Conservation (phyloP, 768 basidiomycete species). For the Agaricus sinodeliciosus region DNA sequence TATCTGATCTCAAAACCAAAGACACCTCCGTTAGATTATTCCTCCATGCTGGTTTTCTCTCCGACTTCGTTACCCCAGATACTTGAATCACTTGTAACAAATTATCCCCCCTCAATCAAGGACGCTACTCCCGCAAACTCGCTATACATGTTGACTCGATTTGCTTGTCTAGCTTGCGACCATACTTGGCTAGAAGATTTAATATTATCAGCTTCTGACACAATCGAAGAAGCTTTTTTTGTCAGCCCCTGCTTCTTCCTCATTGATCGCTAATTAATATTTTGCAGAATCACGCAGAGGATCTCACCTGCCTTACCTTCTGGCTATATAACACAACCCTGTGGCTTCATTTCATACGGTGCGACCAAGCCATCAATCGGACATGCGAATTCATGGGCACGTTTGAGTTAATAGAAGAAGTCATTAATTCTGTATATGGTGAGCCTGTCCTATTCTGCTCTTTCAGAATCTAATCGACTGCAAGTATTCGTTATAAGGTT, state of each 20-base stretch:
- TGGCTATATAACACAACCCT: constrained; percentile 92
- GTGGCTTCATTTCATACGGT: constrained; percentile 87
- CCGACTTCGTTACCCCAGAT: constrained; percentile 71
- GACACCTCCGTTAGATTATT: constrained; percentile 72
- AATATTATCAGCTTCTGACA: constrained; percentile 83
- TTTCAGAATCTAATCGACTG: background rate
- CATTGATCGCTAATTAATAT: constrained; percentile 1
- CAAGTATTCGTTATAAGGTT: constrained; percentile 93
- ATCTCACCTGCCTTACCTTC: constrained; percentile 81
- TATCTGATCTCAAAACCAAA: constrained; percentile 24
- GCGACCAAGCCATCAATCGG: constrained; percentile 70
- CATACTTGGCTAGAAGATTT: constrained; percentile 91
- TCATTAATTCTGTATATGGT: constrained; percentile 95
- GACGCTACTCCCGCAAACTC: constrained; percentile 87
- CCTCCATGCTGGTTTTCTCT: constrained; percentile 92
- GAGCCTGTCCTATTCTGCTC: constrained; percentile 12
- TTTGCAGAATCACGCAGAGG: constrained; percentile 70
- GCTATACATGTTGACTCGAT: constrained; percentile 85
- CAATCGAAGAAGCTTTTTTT: constrained; percentile 88
- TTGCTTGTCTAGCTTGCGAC: constrained; percentile 89
- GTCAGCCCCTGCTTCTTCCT: constrained; percentile 42
- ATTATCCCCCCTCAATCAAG: constrained; percentile 62
- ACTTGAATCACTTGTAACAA: constrained; percentile 75
- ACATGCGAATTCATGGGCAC: constrained; percentile 81
- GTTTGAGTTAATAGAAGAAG: constrained; percentile 83